These are phyloP conservation scores for Aechmea fasciata DNA, from an alignment of 176 grass and related monocot species.

Conservation along the genomic window DNA sequence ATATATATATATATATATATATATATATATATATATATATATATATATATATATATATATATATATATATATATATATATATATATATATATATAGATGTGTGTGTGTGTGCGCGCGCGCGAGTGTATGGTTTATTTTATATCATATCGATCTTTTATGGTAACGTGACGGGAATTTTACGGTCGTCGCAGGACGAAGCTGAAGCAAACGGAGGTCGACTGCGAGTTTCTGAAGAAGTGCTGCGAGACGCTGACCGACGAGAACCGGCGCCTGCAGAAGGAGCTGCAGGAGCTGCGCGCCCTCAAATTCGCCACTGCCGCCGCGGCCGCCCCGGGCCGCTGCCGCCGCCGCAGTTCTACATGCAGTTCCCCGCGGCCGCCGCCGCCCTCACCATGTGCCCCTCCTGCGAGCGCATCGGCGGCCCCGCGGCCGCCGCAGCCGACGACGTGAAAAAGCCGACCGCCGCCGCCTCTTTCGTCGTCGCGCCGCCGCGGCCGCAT, in stretches of 20 bases:
- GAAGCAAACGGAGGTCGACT: conserved; percentile 55
- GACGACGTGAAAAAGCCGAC: conserved; percentile 12
- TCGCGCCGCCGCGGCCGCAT: conserved; percentile 24
- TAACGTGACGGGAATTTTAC: background rate
- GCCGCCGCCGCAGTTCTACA: conserved; percentile 35
- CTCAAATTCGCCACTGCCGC: background rate
- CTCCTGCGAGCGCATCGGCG: conserved; percentile 64
- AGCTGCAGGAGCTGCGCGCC: conserved; percentile 18
- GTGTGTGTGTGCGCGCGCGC: background rate
- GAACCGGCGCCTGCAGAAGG: conserved; percentile 27
- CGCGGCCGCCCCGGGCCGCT: background rate
- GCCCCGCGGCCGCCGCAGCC: conserved; percentile 13
- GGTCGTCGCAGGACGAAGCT: conserved; percentile 31
- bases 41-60: too few species aligned
- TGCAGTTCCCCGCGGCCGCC: conserved; percentile 53
- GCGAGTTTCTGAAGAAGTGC: conserved; percentile 41
- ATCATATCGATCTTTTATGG: too few species aligned
- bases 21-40: too few species aligned
- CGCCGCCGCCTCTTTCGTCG: conserved; percentile 27
- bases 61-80: too few species aligned
- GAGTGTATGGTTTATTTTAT: background rate
- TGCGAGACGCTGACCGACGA: conserved; percentile 37
- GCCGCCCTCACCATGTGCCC: conserved; percentile 67
- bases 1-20: too few species aligned
- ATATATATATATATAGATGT: too few species aligned